Conservation (phyloP, 495 filamentous ascomycete species). For the Darksidea phi region DNA sequence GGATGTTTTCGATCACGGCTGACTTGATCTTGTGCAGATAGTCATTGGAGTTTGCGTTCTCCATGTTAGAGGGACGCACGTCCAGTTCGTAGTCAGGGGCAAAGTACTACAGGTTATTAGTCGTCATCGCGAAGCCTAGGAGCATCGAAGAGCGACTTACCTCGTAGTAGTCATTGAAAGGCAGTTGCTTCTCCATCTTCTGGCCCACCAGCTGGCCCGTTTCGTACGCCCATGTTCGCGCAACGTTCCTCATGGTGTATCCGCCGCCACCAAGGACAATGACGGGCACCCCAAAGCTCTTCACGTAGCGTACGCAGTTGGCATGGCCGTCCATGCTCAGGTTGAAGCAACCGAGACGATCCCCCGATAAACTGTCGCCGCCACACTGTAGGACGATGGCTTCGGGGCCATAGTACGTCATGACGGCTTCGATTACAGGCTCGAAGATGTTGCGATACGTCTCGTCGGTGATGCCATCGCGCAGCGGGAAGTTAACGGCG, state of each 20-base stretch:
- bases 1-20: conserved; percentile 88
- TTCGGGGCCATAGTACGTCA: conserved; percentile 93
- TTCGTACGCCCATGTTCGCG: conserved; percentile 95
- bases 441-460: conserved; percentile 96
- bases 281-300: conserved; percentile 85
- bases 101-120: conserved; percentile 68
- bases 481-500: conserved; percentile 92
- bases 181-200: conserved; percentile 74
- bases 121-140: not conserved
- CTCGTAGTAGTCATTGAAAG: conserved; percentile 98
- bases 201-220: conserved; percentile 86
- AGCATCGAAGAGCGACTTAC: conserved; percentile 52
- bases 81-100: conserved; percentile 94
- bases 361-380: conserved; percentile 90
- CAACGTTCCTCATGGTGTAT: conserved; percentile 98
- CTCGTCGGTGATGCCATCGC: conserved; percentile 90
- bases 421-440: conserved; percentile 86
- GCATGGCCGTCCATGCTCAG: conserved; percentile 96
- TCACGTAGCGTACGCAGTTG: conserved; percentile 95
- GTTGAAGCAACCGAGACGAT: conserved; percentile 96
- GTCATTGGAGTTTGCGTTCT: conserved; percentile 92
- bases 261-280: conserved; percentile 92
- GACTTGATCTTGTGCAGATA: conserved; percentile 95
- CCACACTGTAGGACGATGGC: conserved; percentile 97
- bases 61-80: conserved; percentile 96